Evolutionary conservation across 495 filamentous ascomycete genomes (phyloP).

Genomic region (Neurospora sp.): DNA sequence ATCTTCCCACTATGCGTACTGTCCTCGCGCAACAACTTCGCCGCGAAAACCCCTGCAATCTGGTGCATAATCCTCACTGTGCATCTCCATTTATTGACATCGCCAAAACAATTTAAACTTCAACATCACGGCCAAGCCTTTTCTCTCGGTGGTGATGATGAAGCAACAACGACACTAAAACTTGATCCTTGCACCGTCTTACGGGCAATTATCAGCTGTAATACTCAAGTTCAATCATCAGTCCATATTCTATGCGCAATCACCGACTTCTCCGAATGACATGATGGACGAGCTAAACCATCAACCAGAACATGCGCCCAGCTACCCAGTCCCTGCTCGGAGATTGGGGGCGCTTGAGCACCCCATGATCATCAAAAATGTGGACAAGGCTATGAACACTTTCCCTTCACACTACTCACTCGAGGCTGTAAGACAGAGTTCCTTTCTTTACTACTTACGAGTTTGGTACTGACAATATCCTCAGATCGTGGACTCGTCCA

Average conservation of each 20-base stretch:
- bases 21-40: background rate
- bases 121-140: background rate
- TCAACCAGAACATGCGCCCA: conserved; percentile 22
- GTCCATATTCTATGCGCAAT: background rate
- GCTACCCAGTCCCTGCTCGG: conserved; percentile 46
- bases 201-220: background rate
- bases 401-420: conserved; percentile 60
- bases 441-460: background rate
- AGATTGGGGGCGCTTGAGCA: conserved; percentile 75
- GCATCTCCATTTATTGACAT: background rate
- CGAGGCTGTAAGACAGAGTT: conserved; percentile 45
- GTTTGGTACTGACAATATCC: background rate
- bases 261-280: background rate
- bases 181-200: background rate
- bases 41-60: background rate
- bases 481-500: conserved; percentile 28
- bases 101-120: background rate
- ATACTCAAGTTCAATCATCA: background rate
- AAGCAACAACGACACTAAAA: background rate
- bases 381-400: conserved; percentile 72
- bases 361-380: conserved; percentile 70
- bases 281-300: background rate
- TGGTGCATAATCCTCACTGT: background rate
- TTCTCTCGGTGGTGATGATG: background rate
- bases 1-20: background rate